Conservation (phyloP, 371 early-diverging fungal species). For the Conidiobolus coronatus region DNA sequence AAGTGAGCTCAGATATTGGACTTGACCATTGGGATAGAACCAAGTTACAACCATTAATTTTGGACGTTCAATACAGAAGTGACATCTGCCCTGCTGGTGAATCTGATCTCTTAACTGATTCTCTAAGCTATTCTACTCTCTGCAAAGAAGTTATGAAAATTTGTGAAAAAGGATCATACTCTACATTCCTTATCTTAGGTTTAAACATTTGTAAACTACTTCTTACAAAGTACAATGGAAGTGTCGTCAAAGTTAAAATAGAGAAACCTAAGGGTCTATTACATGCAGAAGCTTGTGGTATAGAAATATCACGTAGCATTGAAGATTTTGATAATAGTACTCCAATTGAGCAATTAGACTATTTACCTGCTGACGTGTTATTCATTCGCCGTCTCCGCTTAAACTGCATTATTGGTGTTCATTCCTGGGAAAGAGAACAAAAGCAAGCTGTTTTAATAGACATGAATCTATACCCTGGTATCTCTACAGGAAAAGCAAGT, state of each 20-base stretch:
- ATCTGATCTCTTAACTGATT: constrained; percentile 44
- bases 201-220: constrained; percentile 33
- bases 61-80: constrained; percentile 46
- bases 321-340: constrained; percentile 9
- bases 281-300: constrained; percentile 71
- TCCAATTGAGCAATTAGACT: constrained; percentile 8
- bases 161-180: constrained; percentile 40
- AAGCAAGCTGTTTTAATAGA: constrained; percentile 73
- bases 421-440: constrained; percentile 88
- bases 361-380: constrained; percentile 20
- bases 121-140: constrained; percentile 66
- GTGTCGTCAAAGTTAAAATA: constrained; percentile 40
- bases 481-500: constrained; percentile 15
- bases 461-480: constrained; percentile 42
- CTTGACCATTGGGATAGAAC: constrained; percentile 83
- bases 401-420: constrained; percentile 78
- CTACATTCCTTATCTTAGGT: constrained; percentile 47
- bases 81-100: constrained; percentile 53
- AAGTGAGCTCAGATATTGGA: constrained; percentile 65
- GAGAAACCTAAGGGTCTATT: constrained; percentile 81
- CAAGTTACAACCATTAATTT: constrained; percentile 64
- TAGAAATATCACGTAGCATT: constrained; percentile 48
- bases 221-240: constrained; percentile 27
- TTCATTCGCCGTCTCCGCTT: constrained; percentile 59
- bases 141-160: constrained; percentile 50